phyloP scores from a whole-genome alignment of 2,329 filamentous ascomycete species.

The Atkinsonella texensis region DNA sequence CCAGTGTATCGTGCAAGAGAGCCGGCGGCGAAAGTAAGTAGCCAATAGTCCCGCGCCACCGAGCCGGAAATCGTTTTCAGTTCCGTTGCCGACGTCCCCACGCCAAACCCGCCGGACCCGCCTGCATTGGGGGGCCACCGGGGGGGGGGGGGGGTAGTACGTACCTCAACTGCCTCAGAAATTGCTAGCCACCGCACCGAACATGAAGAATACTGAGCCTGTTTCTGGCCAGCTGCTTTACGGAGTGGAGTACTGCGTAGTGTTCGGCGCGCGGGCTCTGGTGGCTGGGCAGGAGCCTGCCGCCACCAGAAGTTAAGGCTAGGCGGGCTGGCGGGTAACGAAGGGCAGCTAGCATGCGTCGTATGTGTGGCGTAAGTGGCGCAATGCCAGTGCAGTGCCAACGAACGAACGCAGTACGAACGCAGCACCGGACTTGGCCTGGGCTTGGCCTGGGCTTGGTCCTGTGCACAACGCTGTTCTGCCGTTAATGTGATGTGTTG shows the following conservation, averaged over 20 bases:
- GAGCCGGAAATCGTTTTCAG: not conserved
- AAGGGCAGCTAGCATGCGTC: too few relatives aligned
- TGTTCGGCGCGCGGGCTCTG: too few relatives aligned
- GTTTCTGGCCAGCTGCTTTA: not conserved
- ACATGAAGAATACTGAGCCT: not conserved
- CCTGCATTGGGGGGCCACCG: not conserved
- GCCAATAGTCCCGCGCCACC: conserved; percentile 2
- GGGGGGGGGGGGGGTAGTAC: too few relatives aligned
- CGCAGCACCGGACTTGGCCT: not conserved
- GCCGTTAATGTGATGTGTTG: not conserved
- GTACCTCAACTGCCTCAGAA: too few relatives aligned
- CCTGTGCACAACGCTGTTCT: not conserved
- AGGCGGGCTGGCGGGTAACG: too few relatives aligned
- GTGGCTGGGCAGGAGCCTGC: too few relatives aligned
- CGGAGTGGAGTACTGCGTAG: too few relatives aligned
- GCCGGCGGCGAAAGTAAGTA: conserved; percentile 74
- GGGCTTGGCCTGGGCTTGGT: not conserved
- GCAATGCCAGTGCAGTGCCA: not conserved
- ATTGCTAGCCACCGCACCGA: not conserved
- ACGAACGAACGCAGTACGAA: not conserved
- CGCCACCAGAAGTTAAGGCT: too few relatives aligned
- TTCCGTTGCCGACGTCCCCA: not conserved
- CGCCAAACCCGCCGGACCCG: not conserved
- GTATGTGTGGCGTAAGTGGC: too few relatives aligned
- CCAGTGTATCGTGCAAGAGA: conserved; percentile 61